Conservation (phyloP, 2,329 filamentous ascomycete species). For the Alternaria viburni region DNA sequence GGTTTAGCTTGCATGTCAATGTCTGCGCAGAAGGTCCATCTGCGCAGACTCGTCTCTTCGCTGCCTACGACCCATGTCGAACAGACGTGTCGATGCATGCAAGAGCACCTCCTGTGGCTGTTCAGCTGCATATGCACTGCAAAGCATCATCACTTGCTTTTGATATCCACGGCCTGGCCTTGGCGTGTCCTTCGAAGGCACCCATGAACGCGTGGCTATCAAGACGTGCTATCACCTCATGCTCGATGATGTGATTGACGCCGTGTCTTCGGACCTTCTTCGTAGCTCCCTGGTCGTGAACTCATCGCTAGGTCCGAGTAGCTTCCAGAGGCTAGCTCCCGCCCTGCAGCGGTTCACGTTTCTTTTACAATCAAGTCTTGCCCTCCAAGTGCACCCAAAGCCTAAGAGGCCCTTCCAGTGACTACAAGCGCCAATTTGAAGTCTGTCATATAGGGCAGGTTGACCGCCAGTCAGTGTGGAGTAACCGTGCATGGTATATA, state of each 20-base stretch:
- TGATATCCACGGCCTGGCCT: slow-evolving; percentile 1
- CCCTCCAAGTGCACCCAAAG: neutral
- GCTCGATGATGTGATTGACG: neutral
- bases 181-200: neutral
- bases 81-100: neutral
- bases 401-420: slow-evolving; percentile 19
- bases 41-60: slow-evolving; percentile 12
- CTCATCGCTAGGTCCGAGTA: neutral
- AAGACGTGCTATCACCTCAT: neutral
- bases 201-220: neutral
- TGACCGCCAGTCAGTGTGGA: slow-evolving; percentile 35
- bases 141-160: slow-evolving; percentile 5
- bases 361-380: neutral
- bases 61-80: neutral
- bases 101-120: neutral
- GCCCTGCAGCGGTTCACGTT: slow-evolving; percentile 1
- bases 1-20: neutral
- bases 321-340: neutral
- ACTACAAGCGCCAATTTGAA: slow-evolving; percentile 20
- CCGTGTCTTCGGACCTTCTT: neutral
- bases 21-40: neutral
- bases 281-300: neutral
- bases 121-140: slow-evolving; percentile 6
- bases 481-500: slow-evolving; percentile 25
- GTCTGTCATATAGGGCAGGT: slow-evolving; percentile 12